Base-by-base conservation (phyloP, 805 yeast species). In the Lachancea fermentati region DNA sequence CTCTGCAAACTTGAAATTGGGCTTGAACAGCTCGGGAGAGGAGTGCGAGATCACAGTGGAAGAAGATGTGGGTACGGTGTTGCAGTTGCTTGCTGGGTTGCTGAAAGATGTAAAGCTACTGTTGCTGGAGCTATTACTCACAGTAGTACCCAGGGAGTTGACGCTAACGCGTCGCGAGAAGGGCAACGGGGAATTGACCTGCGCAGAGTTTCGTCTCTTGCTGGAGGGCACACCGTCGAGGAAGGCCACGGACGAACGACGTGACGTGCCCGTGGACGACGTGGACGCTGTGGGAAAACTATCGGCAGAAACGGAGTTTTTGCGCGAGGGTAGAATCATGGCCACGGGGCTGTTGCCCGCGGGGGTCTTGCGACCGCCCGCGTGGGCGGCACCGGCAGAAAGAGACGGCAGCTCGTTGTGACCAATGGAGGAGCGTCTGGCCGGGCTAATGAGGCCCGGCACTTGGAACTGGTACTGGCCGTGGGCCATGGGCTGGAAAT, bases 241-340 rank as follows among this genome's bases (percentile, higher is more conserved):
- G 16, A 34, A 34, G 19, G 39, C 36, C 8, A 26, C 11, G 12
- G 43, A 40, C n/a, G 39, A 40, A 14, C 43, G 16, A 6, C 43
- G 17, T n/a, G 42, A 34, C 13, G 34, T 6, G 8, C 33, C 32
- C 5, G 29, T 9, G 13, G 40, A 24, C 14, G 41, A 37, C 11
- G 37, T 19, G 6, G n/a, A 24, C 29, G 36, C 19, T 4, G 42
- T 28, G 15, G 5, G 30, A 9, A n/a, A 18, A 16, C 5, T 8
- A 6, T 42, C 30, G 7, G 41, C 25, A 11, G 47, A 12, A 17
- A 32, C 22, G 22, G 34, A 31, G n/a, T 14, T 17, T 19, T 16
- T 17, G 17, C 34, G 17, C 12, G 34, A 16, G 7, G 34, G 34
- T 7, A 13, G 31, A 8, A 12, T 7, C n/a, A 29, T 7, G n/a